Conservation (phyloP, 1,284 basidiomycete species). For the Ustilago cynodontis region DNA sequence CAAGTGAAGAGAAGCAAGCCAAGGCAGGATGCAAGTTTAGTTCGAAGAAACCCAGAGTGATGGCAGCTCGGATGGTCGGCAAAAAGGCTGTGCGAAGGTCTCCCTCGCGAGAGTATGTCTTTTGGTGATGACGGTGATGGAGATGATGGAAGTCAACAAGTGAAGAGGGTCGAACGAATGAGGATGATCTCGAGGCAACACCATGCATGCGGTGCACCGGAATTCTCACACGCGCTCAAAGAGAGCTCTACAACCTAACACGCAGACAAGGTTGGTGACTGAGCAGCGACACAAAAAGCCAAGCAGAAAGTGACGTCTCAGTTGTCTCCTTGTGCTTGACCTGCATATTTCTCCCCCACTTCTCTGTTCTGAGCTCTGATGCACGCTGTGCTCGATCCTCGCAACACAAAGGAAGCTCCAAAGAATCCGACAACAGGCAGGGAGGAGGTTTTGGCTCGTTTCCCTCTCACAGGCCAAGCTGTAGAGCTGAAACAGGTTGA, state of each 20-base stretch:
- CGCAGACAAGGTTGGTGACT: neutral
- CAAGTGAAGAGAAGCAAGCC: conserved; percentile 11
- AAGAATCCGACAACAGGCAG: no score
- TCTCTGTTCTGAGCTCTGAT: no score
- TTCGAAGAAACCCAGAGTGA: no score
- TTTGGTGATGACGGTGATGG: neutral
- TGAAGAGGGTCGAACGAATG: neutral
- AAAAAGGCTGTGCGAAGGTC: neutral
- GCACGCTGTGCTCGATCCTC: no score
- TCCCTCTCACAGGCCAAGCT: no score
- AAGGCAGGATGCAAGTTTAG: no score
- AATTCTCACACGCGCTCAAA: neutral
- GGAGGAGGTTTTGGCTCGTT: no score
- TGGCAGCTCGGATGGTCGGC: no score
- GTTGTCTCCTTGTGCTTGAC: neutral
- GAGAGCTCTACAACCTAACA: neutral
- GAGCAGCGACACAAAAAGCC: conserved; percentile 5
- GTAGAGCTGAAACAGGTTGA: no score
- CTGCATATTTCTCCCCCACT: neutral
- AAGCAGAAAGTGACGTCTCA: conserved; percentile 10
- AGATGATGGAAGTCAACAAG: neutral
- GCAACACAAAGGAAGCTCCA: no score
- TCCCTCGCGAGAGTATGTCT: neutral
- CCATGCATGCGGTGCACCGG: conserved; percentile 5
- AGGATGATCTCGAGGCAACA: neutral